phyloP scores from a whole-genome alignment of 2,329 filamentous ascomycete species.

The Periconia sp. region DNA sequence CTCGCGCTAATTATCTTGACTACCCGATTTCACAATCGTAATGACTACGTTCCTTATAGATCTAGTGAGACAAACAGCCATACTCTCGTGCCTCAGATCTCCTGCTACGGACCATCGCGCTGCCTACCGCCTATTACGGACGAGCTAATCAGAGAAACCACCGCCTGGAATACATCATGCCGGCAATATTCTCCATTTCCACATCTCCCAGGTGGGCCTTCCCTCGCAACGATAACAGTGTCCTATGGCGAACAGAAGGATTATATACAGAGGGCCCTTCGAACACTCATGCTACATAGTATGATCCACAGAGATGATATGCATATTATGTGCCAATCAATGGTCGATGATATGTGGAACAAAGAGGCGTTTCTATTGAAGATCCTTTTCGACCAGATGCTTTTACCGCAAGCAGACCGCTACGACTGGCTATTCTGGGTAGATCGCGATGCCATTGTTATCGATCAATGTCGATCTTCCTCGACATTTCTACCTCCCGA shows the following conservation, averaged over 20 bases:
- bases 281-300: constrained; percentile 50
- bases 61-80: too few species aligned
- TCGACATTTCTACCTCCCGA: constrained; percentile 46
- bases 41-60: too few species aligned
- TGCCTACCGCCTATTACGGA: constrained; percentile 19
- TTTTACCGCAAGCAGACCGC: constrained; percentile 46
- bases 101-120: constrained; percentile 18
- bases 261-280: constrained; percentile 50
- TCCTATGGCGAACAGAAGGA: constrained; percentile 43
- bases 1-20: too few species aligned
- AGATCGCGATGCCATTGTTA: constrained; percentile 53
- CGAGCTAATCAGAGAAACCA: constrained; percentile 16
- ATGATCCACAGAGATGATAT: constrained; percentile 50
- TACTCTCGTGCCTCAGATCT: background rate
- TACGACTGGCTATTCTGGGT: constrained; percentile 54
- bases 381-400: constrained; percentile 41
- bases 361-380: constrained; percentile 53
- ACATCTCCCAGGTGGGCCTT: constrained; percentile 7
- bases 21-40: too few species aligned
- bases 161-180: constrained; percentile 19
- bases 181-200: constrained; percentile 17
- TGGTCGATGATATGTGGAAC: constrained; percentile 53
- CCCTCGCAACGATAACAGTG: constrained; percentile 49
- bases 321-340: constrained; percentile 48
- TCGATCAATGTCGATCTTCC: constrained; percentile 51